Evolutionary conservation across 2,329 filamentous ascomycete genomes (phyloP).

Genomic region (Lachnum nothofagi): DNA sequence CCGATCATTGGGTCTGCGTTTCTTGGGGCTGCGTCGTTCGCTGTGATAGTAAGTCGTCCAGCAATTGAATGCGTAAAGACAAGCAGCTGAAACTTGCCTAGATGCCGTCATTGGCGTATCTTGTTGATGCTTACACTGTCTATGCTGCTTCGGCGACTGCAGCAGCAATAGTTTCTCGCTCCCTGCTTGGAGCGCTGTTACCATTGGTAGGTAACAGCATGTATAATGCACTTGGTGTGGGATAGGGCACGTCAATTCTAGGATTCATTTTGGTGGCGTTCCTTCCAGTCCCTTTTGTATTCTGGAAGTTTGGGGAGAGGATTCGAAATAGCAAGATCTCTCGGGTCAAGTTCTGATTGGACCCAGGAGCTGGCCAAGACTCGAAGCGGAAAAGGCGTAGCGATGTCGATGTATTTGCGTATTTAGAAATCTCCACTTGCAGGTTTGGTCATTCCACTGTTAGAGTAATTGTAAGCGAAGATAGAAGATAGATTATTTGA

Average conservation of each 20-base stretch:
- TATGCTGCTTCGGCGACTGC: conserved; percentile 34
- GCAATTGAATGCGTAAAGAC: not conserved
- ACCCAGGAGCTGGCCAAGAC: no score
- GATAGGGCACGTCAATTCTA: conserved; percentile 33
- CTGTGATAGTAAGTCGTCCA: conserved; percentile 2
- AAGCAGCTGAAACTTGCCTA: not conserved
- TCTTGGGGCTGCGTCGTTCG: conserved; percentile 32
- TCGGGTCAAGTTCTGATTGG: no score
- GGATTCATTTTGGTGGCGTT: conserved; percentile 30
- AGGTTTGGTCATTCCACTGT: no score
- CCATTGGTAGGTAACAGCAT: conserved; percentile 27
- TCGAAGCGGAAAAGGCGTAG: no score
- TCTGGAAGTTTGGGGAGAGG: conserved; percentile 11
- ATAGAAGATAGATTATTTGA: no score
- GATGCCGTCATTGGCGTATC: conserved; percentile 37
- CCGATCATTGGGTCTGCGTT: conserved; percentile 39
- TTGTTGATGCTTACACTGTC: conserved; percentile 32
- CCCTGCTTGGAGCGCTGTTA: conserved; percentile 27
- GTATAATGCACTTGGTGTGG: conserved; percentile 29
- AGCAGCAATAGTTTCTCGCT: conserved; percentile 32
- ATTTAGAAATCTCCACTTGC: no score
- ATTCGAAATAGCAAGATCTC: conserved; percentile 20
- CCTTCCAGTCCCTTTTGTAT: conserved; percentile 8
- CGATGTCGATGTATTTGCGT: no score
- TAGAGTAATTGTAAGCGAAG: no score